Conservation (phyloP, 495 filamentous ascomycete genomes). For the Penicilliopsis zonata region DNA sequence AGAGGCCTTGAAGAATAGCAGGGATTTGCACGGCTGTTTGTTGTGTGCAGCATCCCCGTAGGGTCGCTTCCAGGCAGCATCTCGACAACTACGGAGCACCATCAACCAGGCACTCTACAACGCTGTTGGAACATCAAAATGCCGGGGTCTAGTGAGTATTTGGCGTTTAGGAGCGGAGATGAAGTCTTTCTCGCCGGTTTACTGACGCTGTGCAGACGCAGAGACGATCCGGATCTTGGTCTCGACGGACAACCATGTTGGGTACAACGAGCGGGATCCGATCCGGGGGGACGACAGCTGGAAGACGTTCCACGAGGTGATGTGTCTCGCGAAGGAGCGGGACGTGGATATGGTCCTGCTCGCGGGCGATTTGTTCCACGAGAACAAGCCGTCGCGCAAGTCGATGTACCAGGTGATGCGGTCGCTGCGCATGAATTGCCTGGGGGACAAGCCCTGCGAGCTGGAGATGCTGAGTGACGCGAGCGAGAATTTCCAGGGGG, state of each 20-base stretch:
- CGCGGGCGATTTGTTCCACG: constrained; percentile 92
- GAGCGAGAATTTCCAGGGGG: constrained; percentile 71
- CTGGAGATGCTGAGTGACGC: constrained; percentile 91
- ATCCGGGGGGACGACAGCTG: constrained; percentile 94
- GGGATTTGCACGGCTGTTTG: too few species aligned
- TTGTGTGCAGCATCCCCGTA: too few species aligned
- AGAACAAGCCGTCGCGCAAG: constrained; percentile 95
- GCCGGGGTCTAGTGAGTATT: too few species aligned
- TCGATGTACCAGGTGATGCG: constrained; percentile 97
- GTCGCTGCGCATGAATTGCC: constrained; percentile 81
- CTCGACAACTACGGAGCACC: too few species aligned
- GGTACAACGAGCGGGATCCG: constrained; percentile 85
- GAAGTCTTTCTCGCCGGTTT: not conserved
- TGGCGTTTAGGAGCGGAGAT: too few species aligned
- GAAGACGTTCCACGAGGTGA: constrained; percentile 91
- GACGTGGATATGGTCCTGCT: constrained; percentile 97
- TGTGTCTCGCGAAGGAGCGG: constrained; percentile 73
- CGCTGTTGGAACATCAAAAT: too few species aligned
- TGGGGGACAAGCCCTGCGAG: constrained; percentile 90
- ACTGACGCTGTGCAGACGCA: constrained; percentile 34
- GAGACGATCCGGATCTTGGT: constrained; percentile 94
- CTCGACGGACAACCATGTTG: constrained; percentile 94
- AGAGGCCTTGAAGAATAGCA: too few species aligned
- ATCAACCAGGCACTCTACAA: too few species aligned
- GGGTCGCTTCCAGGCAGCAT: too few species aligned